Evolutionary conservation across 371 early-diverging fungal species (phyloP), one percentile per base, ranked within the genome.

Genomic region (Mucor mucedo): DNA sequence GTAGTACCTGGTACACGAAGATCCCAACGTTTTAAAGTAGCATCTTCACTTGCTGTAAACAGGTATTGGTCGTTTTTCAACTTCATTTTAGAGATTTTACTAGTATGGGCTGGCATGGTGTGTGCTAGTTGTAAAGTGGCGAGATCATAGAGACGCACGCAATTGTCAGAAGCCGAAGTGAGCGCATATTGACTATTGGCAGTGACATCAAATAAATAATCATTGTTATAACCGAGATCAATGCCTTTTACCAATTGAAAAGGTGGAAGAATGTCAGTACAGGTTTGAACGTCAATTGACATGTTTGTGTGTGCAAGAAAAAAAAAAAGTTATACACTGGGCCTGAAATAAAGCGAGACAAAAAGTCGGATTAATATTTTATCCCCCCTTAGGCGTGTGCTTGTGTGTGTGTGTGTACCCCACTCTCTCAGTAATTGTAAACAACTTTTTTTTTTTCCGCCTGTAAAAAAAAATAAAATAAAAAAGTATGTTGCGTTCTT

Each of bases 21-120:
- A 74, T 94, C 95, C 92, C 92, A 93, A 6, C 87, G 72, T 8
- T 83, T 84, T 2, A 91, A 66, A 11, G 71, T 68, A 1, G 87
- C 86, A 62, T 90, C 91, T 30, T 79, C 78, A 33, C 89, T 86
- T 38, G 88, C 76, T 21, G 90, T 87, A 53, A 88, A 78, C 10
- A 91, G 59, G n/a, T 86, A 76, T 29, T 85, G 71, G 39, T 91
- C 86, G 16, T 75, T 74, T 58, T 85, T 85, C 2, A 83, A 62
- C 55, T 85, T 82, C 49, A 91, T 83, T 63, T 87, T 81, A 3
- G 89, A 80, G 33, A 92, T 84, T 58, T 76, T 78, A 28, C 82
- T 71, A 5, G 66, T 69, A 58, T 92, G 93, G 61, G 80, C 82
- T 5, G 70, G 49, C 1, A 84, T 56, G 2, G 69, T 75, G 5